These are phyloP conservation scores for Tardiomyces depauwii DNA, from an alignment of 1,139 yeast species.

Conservation along the genomic window DNA sequence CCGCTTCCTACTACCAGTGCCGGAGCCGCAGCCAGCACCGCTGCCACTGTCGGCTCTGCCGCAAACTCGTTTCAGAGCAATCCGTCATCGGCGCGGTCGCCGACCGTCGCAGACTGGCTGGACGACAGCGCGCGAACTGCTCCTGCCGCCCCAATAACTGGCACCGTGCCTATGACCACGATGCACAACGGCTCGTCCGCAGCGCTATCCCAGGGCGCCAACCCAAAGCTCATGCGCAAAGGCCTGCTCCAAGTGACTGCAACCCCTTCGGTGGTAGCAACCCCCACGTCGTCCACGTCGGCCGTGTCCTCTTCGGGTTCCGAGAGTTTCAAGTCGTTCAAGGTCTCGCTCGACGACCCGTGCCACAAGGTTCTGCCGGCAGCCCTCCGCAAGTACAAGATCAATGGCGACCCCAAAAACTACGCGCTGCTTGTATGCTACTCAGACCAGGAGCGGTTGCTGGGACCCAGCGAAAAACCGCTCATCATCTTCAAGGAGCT, in stretches of 20 bases:
- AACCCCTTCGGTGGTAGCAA: slow-evolving; percentile 1
- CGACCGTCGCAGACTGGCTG: not conserved
- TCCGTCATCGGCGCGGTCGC: not conserved
- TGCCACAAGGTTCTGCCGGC: slow-evolving; percentile 82
- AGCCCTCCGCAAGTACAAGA: slow-evolving; percentile 78
- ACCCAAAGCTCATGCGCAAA: not conserved
- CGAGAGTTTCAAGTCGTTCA: slow-evolving; percentile 75
- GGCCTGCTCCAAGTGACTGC: not conserved
- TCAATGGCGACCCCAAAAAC: slow-evolving; percentile 78
- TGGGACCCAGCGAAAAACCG: slow-evolving; percentile 81
- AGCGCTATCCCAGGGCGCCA: not conserved
- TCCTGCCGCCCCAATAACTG: not conserved
- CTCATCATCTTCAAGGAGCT: slow-evolving; percentile 79
- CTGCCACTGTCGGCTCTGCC: too few relatives aligned
- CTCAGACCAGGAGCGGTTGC: slow-evolving; percentile 79
- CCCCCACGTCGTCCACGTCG: slow-evolving; percentile 1
- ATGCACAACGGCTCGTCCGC: not conserved
- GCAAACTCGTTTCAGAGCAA: too few relatives aligned
- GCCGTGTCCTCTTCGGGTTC: slow-evolving; percentile 1
- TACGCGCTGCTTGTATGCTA: slow-evolving; percentile 85
- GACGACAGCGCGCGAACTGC: not conserved
- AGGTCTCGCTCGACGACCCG: slow-evolving; percentile 88
- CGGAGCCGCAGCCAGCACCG: too few relatives aligned
- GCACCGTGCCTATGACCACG: not conserved
- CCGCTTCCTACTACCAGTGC: too few relatives aligned